Evolutionary conservation across 345 rosid species (phyloP).

Genomic region (Abelmoschus esculentus): DNA sequence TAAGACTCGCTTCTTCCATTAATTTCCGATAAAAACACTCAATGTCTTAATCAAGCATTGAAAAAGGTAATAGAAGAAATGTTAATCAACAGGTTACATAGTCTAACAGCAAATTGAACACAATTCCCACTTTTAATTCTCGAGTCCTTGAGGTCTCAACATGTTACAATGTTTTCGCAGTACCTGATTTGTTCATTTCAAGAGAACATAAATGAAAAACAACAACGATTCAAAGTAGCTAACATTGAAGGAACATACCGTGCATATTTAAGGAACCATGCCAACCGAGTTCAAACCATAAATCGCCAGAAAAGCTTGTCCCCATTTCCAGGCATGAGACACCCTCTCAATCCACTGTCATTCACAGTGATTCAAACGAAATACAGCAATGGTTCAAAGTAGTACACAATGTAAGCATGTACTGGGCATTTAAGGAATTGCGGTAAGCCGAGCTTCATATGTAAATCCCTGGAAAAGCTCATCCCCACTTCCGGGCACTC

Average conservation of each 20-base stretch:
- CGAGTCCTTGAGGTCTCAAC: background rate
- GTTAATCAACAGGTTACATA: background rate
- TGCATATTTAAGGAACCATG: constrained; percentile 33
- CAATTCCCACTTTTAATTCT: background rate
- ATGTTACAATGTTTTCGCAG: background rate
- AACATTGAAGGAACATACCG: constrained; percentile 4
- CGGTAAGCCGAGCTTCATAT: constrained; percentile 50
- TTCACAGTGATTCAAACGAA: constrained; percentile 50
- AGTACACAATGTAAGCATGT: background rate
- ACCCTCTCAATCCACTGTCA: constrained; percentile 84
- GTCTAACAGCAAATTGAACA: background rate
- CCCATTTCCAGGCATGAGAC: constrained; percentile 30
- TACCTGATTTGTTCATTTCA: background rate
- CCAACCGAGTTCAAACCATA: constrained; percentile 48
- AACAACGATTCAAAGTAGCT: background rate
- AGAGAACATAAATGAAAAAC: background rate
- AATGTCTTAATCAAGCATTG: background rate
- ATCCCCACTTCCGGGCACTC: constrained; percentile 52
- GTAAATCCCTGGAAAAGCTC: constrained; percentile 69
- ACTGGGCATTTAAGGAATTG: constrained; percentile 30
- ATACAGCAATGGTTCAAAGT: background rate
- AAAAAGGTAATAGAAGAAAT: background rate
- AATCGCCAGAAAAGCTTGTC: constrained; percentile 73
- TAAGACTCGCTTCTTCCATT: background rate
- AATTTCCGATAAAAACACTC: background rate